phyloP scores from a whole-genome alignment of 2,329 filamentous ascomycete species.

The Plenodomus biglobosus region DNA sequence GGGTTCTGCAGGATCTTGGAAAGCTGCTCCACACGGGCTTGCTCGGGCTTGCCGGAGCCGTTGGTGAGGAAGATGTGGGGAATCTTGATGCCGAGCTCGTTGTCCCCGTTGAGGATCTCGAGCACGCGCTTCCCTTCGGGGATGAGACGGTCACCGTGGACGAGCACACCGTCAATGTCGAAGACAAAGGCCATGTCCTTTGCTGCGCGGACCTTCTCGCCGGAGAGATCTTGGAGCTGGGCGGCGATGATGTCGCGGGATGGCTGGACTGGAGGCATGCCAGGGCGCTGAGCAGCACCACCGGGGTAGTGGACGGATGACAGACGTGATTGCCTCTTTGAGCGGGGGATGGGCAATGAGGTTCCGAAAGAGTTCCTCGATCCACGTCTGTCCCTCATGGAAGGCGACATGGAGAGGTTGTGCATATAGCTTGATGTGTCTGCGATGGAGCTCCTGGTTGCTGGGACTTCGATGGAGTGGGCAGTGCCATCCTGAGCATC shows the following conservation, averaged over 20 bases:
- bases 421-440: slow-evolving; percentile 72
- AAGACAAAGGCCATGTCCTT: slow-evolving; percentile 85
- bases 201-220: slow-evolving; percentile 66
- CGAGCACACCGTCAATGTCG: slow-evolving; percentile 74
- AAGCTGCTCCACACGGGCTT: slow-evolving; percentile 65
- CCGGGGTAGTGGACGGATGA: slow-evolving; percentile 59
- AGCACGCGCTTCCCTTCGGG: slow-evolving; percentile 66
- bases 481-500: slow-evolving; percentile 39
- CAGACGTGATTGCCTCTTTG: slow-evolving; percentile 68
- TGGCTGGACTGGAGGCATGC: slow-evolving; percentile 61
- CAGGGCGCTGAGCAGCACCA: slow-evolving; percentile 54
- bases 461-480: slow-evolving; percentile 67
- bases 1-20: slow-evolving; percentile 66
- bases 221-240: slow-evolving; percentile 68
- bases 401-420: slow-evolving; percentile 67
- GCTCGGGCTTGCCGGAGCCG: slow-evolving; percentile 71
- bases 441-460: slow-evolving; percentile 67
- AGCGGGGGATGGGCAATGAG: slow-evolving; percentile 70
- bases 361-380: slow-evolving; percentile 77
- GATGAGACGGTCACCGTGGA: slow-evolving; percentile 71
- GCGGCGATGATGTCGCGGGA: slow-evolving; percentile 69
- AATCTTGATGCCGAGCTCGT: slow-evolving; percentile 77
- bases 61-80: slow-evolving; percentile 75
- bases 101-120: slow-evolving; percentile 73
- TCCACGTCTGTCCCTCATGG: slow-evolving; percentile 65